Evolutionary conservation across 805 yeast genomes (phyloP).

Genomic region (Suhomyces tanzawaensis): DNA sequence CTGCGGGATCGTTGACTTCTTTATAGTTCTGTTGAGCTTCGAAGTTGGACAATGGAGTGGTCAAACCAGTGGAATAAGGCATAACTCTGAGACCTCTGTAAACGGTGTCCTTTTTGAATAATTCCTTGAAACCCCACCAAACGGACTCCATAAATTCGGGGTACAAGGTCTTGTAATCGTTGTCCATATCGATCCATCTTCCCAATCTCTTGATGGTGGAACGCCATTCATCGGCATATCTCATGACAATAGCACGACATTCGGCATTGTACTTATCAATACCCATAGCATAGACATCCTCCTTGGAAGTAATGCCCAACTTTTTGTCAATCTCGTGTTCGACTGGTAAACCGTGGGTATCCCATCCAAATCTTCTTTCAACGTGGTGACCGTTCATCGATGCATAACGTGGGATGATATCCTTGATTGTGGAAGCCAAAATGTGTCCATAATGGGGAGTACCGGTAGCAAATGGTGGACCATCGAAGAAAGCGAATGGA

Average conservation of each 20-base stretch:
- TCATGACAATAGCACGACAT: conserved; percentile 96
- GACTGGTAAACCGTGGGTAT: conserved; percentile 97
- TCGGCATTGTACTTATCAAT: conserved; percentile 90
- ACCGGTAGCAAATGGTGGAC: conserved; percentile 99
- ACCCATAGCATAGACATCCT: conserved; percentile 92
- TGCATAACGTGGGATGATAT: conserved; percentile 95
- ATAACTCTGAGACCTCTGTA: conserved; percentile 95
- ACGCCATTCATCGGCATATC: conserved; percentile 95
- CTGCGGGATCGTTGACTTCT: conserved; percentile 96
- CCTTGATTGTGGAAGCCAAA: conserved; percentile 94
- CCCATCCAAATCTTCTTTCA: conserved; percentile 99
- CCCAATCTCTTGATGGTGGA: conserved; percentile 90
- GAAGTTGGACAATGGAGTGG: conserved; percentile 94
- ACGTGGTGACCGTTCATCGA: conserved; percentile 96
- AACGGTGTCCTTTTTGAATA: conserved; percentile 81
- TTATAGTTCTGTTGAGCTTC: conserved; percentile 99
- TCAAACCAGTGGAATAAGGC: conserved; percentile 98
- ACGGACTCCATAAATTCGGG: conserved; percentile 97
- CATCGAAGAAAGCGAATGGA: conserved; percentile 91
- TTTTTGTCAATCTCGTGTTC: conserved; percentile 99
- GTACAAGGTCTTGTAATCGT: conserved; percentile 95
- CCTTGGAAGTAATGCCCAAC: conserved; percentile 87
- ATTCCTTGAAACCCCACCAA: conserved; percentile 97
- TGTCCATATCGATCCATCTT: conserved; percentile 99
- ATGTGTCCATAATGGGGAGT: conserved; percentile 99